Base-by-base conservation (phyloP, 2,329 filamentous ascomycete genomes). In the Arachnopeziza araneosa region DNA sequence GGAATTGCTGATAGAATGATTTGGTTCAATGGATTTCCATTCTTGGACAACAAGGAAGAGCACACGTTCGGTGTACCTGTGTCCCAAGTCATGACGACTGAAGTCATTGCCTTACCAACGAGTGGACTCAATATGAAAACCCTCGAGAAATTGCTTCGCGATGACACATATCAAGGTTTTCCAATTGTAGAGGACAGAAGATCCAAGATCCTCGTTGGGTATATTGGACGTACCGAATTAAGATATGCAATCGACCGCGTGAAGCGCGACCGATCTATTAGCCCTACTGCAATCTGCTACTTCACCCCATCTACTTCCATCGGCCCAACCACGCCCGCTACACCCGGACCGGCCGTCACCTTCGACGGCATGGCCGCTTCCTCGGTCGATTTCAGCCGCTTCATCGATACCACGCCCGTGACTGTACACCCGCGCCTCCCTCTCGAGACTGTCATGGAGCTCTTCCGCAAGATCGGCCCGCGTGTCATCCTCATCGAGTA, bases 1-100 rank as follows among this genome's bases (percentile, higher is more conserved):
- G 95, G 95, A 53, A 98, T 99, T 60, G 95, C 95, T 23, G 95
- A 99, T 74, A 88, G 92, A 63, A 96, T 97, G 91, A 99, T 99
- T 68, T 96, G 92, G 88, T 96, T 97, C 77, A 98, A 91, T 68
- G 95, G 95, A 1, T 96, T 97, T 70, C 95, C 95, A 0, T 99
- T 96, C 76, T 81, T 99, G 2, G 95, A 99, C 76, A 96, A 90
- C 75, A 99, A 99, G 72, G 93, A 98, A 74, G 95, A 98, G 60
- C 93, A 97, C 75, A 93, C 93, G 57, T 97, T 98, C 74, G 93
- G 93, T 53, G 93, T 98, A 0, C 89, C 95, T 0, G 95, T 98
- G 10, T 95, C 91, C 0, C 85, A 90, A 64, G 91, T 90, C 64
- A 97, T 98, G 93, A 93, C 87, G 1, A 83, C 83, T 1, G 84